Percentiles rank a stretch among this genome's conserved stretches.
phyloP scores from a whole-genome alignment of 352 stramenopile genomes.

The Peronospora belbahrii region DNA sequence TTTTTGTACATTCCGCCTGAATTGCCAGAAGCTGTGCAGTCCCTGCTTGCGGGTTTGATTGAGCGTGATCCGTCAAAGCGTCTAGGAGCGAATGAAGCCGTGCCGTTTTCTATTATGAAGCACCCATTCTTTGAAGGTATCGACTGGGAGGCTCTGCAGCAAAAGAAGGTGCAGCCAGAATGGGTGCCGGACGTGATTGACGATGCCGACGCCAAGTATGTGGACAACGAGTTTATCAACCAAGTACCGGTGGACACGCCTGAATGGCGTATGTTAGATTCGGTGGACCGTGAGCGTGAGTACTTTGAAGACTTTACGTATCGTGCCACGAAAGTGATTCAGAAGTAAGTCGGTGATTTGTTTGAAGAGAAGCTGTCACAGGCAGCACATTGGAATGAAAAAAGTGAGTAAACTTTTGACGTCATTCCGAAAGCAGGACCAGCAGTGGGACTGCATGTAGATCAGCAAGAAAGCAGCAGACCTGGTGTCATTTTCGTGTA shows the following conservation, averaged over 20 bases:
- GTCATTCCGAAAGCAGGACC: conserved; percentile 14
- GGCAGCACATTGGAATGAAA: conserved; percentile 3
- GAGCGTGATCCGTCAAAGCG: conserved; percentile 65
- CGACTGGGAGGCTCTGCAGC: conserved; percentile 81
- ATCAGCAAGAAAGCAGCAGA: conserved; percentile 20
- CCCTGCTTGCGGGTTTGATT: conserved; percentile 70
- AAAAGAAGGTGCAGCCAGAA: conserved; percentile 70
- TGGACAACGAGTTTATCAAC: conserved; percentile 86
- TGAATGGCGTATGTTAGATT: conserved; percentile 86
- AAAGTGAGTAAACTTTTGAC: conserved; percentile 17
- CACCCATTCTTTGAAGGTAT: conserved; percentile 84
- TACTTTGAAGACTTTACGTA: conserved; percentile 85
- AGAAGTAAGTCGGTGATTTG: conserved; percentile 32
- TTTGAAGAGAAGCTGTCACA: conserved; percentile 1
- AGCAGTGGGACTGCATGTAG: conserved; percentile 16
- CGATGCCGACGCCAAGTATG: conserved; percentile 79
- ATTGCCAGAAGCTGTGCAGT: conserved; percentile 62
- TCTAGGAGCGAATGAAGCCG: conserved; percentile 63
- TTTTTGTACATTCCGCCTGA: conserved; percentile 74
- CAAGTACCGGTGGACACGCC: conserved; percentile 81
- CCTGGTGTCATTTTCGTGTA: not conserved
- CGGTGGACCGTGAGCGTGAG: conserved; percentile 75
- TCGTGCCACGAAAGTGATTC: conserved; percentile 62
- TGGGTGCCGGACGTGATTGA: conserved; percentile 80
- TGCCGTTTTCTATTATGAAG: conserved; percentile 85